Conservation (phyloP, 169 alveolate species). For the Plasmodium ovale region DNA sequence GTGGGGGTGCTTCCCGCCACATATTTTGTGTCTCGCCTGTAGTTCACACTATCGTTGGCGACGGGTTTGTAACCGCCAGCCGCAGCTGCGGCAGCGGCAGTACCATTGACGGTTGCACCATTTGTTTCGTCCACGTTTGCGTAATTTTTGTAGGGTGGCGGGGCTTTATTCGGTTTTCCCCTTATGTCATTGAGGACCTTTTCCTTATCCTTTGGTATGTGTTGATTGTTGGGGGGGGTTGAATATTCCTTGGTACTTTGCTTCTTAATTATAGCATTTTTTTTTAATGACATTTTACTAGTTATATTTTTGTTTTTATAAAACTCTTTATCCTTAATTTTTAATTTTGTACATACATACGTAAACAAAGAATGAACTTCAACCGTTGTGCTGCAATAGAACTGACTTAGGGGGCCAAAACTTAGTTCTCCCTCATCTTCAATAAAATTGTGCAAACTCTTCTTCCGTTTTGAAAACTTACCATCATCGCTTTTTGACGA, state of each 20-base stretch:
- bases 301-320: slow-evolving; percentile 12
- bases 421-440: not conserved
- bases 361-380: slow-evolving; percentile 56
- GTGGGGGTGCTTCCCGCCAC: not conserved
- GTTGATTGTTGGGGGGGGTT: slow-evolving; percentile 9
- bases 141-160: slow-evolving; percentile 10
- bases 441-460: not conserved
- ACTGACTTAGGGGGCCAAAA: slow-evolving; percentile 7
- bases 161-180: slow-evolving; percentile 26
- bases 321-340: slow-evolving; percentile 37
- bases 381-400: slow-evolving; percentile 21
- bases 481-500: slow-evolving; percentile 20
- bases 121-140: not conserved
- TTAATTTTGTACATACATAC: slow-evolving; percentile 55
- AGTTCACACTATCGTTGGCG: not conserved
- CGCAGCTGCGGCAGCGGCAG: not conserved
- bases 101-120: not conserved
- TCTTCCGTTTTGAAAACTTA: not conserved
- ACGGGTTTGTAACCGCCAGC: no score
- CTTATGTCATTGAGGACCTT: slow-evolving; percentile 24
- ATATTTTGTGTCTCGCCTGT: not conserved
- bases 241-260: not conserved
- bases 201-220: slow-evolving; percentile 52
- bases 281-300: slow-evolving; percentile 7
- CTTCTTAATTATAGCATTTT: not conserved